Conservation (phyloP, 139 green algal genomes). For the Chlorella ohadii region DNA sequence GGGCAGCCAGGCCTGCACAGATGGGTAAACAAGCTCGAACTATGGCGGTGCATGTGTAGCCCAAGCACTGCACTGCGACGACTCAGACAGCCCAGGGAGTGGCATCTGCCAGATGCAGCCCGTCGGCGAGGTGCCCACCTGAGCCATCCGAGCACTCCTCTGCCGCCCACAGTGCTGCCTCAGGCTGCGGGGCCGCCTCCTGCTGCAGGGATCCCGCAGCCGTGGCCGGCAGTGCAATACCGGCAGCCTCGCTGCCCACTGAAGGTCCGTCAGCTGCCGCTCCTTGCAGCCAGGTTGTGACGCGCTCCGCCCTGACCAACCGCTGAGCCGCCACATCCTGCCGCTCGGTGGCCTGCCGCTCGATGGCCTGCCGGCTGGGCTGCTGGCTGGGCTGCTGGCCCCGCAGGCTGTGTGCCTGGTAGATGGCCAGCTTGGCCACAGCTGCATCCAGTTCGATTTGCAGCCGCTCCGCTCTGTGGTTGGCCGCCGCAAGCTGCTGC, state of each 20-base stretch:
- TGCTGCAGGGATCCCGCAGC: too few species aligned
- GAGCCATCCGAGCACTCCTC: too few species aligned
- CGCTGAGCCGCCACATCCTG: background rate
- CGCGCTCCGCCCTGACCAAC: too few species aligned
- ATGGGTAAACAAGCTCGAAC: background rate
- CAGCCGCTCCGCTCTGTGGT: background rate
- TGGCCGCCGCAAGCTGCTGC: slow-evolving; percentile 25
- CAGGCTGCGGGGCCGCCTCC: too few species aligned
- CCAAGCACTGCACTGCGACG: too few species aligned
- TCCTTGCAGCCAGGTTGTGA: too few species aligned
- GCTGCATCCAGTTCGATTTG: slow-evolving; percentile 37
- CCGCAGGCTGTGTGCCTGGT: background rate
- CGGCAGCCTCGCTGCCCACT: too few species aligned
- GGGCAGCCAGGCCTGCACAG: background rate
- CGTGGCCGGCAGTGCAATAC: too few species aligned
- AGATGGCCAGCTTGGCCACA: slow-evolving; percentile 5
- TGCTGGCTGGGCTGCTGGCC: background rate
- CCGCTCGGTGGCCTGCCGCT: background rate
- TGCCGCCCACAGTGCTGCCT: too few species aligned
- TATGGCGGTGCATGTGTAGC: background rate
- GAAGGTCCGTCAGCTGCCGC: too few species aligned
- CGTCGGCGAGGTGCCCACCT: background rate
- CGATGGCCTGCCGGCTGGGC: too few species aligned
- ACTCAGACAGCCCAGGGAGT: too few species aligned
- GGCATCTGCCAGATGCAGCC: background rate